Evolutionary conservation across 306 rosid genomes (phyloP).

Genomic region (Astragalus glycyphyllos): DNA sequence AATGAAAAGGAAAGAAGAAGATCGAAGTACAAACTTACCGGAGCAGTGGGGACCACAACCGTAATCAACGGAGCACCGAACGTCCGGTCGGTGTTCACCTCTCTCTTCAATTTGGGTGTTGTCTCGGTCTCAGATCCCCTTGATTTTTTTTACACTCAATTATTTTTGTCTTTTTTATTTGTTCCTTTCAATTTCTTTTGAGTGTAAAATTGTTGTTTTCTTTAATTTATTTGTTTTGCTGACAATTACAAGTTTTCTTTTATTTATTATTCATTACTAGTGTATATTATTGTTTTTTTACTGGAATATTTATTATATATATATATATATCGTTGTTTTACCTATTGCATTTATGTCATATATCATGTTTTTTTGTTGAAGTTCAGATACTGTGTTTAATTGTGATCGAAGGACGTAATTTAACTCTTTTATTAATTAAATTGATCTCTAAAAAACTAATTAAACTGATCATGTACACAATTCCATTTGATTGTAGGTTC

Average conservation of each 20-base stretch:
- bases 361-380: too few species aligned
- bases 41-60: conserved; percentile 43
- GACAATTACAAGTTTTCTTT: too few species aligned
- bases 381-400: too few species aligned
- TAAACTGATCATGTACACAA: too few species aligned
- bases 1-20: conserved; percentile 22
- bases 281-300: not conserved
- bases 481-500: too few species aligned
- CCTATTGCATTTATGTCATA: not conserved
- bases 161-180: conserved; percentile 24
- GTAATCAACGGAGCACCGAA: conserved; percentile 51
- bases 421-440: not conserved
- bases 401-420: too few species aligned
- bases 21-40: conserved; percentile 38
- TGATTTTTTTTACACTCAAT: not conserved
- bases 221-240: too few species aligned
- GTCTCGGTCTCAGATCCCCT: conserved; percentile 39
- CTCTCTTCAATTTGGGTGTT: conserved; percentile 14
- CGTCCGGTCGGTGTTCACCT: conserved; percentile 38
- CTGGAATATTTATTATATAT: not conserved
- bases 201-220: not conserved
- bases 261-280: too few species aligned
- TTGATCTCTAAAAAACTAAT: not conserved
- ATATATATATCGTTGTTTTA: not conserved
- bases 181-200: not conserved